These are phyloP conservation scores for Oenanthe sinensis DNA, from an alignment of 129 eudicot genomes.

Conservation along the genomic window DNA sequence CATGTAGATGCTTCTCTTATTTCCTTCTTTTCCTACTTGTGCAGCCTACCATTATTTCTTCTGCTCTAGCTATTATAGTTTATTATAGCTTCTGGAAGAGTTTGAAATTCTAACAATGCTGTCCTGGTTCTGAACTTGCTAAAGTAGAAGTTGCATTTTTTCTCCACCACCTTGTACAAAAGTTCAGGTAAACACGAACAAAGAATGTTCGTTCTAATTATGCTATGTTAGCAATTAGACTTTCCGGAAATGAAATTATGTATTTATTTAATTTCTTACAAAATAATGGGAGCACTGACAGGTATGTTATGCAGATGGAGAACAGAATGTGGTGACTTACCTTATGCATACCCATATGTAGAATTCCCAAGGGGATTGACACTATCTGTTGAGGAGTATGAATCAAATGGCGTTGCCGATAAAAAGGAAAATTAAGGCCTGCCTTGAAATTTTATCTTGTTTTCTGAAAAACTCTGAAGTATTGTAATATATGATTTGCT, in stretches of 20 bases:
- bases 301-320: constrained; percentile 39
- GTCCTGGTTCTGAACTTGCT: constrained; percentile 81
- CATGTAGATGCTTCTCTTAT: too few species aligned
- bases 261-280: background rate
- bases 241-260: background rate
- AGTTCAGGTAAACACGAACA: constrained; percentile 45
- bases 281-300: background rate
- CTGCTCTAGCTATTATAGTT: too few species aligned
- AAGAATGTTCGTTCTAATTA: background rate
- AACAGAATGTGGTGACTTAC: constrained; percentile 48
- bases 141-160: constrained; percentile 79
- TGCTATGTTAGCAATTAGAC: background rate
- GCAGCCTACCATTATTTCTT: too few species aligned
- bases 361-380: constrained; percentile 48
- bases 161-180: constrained; percentile 75
- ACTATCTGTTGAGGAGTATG: constrained; percentile 20
- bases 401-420: background rate
- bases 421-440: background rate
- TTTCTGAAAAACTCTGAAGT: background rate
- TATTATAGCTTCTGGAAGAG: too few species aligned
- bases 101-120: constrained; percentile 11
- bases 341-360: constrained; percentile 69
- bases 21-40: too few species aligned
- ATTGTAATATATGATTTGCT: background rate
- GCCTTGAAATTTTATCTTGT: background rate